phyloP scores from a whole-genome alignment of 176 grass and related monocot genomes.

The Echinochloa phyllopogon region DNA sequence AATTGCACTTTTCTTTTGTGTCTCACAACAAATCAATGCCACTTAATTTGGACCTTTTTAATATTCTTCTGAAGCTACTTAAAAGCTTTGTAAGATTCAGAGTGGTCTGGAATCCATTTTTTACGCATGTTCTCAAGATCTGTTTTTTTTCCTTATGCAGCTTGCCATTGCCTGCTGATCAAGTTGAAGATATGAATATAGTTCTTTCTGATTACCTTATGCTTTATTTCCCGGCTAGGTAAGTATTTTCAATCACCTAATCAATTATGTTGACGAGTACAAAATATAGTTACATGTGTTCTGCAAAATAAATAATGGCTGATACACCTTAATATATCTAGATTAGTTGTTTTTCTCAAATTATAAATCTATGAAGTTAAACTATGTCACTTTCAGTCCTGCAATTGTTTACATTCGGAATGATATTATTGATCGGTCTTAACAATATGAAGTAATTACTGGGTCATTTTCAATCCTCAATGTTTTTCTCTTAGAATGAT shows the following conservation, averaged over 20 bases:
- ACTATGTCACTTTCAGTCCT: too few species aligned
- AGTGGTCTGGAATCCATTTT: not conserved
- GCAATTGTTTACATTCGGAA: too few species aligned
- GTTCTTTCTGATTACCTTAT: not conserved
- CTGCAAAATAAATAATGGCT: too few species aligned
- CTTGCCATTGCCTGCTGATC: not conserved
- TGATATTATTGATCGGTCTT: too few species aligned
- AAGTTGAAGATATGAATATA: not conserved
- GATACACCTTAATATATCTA: too few species aligned
- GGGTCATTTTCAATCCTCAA: too few species aligned
- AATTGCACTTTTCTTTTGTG: too few species aligned
- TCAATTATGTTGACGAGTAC: not conserved
- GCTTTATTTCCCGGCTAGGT: not conserved
- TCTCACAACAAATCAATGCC: too few species aligned
- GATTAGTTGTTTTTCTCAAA: not conserved
- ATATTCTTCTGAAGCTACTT: not conserved
- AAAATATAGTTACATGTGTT: not conserved
- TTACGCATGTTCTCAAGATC: not conserved
- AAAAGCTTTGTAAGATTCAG: not conserved
- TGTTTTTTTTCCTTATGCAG: not conserved
- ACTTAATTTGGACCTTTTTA: too few species aligned
- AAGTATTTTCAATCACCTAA: not conserved
- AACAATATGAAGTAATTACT: too few species aligned
- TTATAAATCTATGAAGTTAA: too few species aligned
- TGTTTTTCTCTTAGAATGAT: too few species aligned